Percentiles rank a stretch among this genome's conserved stretches.
These are phyloP conservation scores for Metschnikowia colocasiae DNA, from an alignment of 805 yeast species.

Conservation along the genomic window DNA sequence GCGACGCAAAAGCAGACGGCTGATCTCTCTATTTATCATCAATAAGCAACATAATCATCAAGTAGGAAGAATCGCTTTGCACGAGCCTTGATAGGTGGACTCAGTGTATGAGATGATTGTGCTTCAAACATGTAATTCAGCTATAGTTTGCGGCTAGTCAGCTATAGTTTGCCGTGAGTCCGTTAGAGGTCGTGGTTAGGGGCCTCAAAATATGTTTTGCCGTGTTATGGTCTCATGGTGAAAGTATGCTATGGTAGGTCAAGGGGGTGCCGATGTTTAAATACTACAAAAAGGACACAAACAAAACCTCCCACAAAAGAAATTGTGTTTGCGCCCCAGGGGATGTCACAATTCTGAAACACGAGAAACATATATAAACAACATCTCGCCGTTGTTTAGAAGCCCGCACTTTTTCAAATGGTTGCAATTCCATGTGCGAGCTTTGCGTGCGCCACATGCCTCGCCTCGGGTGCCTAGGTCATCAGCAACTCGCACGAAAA, in stretches of 20 bases:
- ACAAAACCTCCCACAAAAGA: neutral
- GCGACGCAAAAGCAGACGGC: neutral
- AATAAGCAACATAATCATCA: too few relatives aligned
- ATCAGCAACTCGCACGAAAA: too few relatives aligned
- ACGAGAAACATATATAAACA: neutral
- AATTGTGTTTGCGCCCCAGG: neutral
- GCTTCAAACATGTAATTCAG: too few relatives aligned
- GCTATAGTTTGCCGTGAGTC: too few relatives aligned
- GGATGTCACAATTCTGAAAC: neutral
- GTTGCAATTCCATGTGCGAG: conserved; percentile 4
- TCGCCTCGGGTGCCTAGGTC: neutral
- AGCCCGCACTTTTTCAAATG: conserved; percentile 1
- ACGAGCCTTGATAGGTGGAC: neutral
- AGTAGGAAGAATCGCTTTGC: too few relatives aligned
- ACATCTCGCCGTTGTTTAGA: neutral
- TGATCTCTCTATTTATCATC: neutral
- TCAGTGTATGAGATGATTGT: neutral
- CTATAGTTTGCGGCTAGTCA: too few relatives aligned
- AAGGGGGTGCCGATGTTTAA: neutral
- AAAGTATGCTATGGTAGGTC: too few relatives aligned
- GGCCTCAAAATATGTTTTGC: too few relatives aligned
- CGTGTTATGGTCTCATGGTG: neutral
- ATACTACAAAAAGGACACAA: neutral
- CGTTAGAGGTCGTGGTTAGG: too few relatives aligned
- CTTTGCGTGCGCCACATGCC: neutral